phyloP scores from a whole-genome alignment of 495 filamentous ascomycete species.

The Hyaloscypha hepaticicola region DNA sequence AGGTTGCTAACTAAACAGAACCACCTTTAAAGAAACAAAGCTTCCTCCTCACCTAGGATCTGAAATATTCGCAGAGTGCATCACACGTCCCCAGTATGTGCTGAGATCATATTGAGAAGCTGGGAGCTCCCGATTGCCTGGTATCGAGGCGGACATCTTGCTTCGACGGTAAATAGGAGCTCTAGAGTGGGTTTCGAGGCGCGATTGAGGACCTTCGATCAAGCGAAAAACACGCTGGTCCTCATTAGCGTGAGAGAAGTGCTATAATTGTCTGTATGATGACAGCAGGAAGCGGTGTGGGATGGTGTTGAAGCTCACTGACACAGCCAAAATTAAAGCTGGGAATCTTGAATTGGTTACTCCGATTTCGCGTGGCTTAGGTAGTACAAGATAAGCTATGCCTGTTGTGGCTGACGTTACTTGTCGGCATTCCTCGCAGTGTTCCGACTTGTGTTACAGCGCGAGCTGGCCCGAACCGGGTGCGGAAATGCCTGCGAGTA shows the following conservation, averaged over 20 bases:
- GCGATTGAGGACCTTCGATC: neutral
- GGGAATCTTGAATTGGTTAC: neutral
- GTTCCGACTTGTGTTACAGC: no score
- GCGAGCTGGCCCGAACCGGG: no score
- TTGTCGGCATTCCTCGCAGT: no score
- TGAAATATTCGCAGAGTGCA: constrained; percentile 83
- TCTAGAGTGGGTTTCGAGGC: neutral
- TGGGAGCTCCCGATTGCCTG: constrained; percentile 81
- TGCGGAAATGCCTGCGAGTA: no score
- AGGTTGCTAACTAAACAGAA: constrained; percentile 13
- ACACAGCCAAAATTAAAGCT: neutral
- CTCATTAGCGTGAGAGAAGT: neutral
- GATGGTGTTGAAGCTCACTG: neutral
- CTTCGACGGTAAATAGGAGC: neutral
- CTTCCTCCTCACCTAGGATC: constrained; percentile 82
- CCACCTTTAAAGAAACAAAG: constrained; percentile 28
- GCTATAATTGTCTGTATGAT: neutral
- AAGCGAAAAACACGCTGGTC: neutral
- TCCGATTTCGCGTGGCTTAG: constrained; percentile 13
- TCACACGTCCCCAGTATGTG: constrained; percentile 94
- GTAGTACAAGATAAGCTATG: neutral
- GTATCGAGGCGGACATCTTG: constrained; percentile 84
- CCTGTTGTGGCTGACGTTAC: neutral
- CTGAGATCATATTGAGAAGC: constrained; percentile 86
- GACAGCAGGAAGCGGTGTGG: constrained; percentile 10